Evolutionary conservation across 192 early-diverging fungal genomes (phyloP).

Genomic region (Backusella macrospora): DNA sequence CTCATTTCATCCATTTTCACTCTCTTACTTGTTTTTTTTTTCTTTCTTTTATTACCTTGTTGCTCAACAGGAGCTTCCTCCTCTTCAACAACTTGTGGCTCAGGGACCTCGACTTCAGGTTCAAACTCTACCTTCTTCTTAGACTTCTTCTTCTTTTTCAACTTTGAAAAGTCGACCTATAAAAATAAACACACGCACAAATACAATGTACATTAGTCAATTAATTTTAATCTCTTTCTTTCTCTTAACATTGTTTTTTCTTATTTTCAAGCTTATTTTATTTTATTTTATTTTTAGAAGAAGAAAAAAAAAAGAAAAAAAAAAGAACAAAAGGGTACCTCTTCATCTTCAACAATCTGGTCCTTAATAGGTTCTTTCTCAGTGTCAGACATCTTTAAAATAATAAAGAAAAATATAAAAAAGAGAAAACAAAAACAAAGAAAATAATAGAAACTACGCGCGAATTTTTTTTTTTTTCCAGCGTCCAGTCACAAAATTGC

Average conservation of each 20-base stretch:
- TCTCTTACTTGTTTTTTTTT: neutral
- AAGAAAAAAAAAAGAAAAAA: too few relatives aligned
- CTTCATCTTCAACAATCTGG: conserved; percentile 38
- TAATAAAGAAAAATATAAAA: neutral
- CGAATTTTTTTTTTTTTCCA: conserved; percentile 8
- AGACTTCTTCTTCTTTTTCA: conserved; percentile 71
- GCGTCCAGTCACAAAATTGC: conserved; percentile 6
- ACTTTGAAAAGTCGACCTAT: conserved; percentile 43
- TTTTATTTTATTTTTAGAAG: too few relatives aligned
- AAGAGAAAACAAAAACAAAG: conserved; percentile 1
- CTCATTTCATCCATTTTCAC: neutral
- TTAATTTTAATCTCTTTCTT: neutral
- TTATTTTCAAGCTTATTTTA: too few relatives aligned
- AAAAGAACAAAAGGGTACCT: conserved; percentile 20
- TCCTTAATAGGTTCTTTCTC: conserved; percentile 43
- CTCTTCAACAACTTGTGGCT: conserved; percentile 19
- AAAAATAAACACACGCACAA: conserved; percentile 6
- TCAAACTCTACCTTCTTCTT: conserved; percentile 60
- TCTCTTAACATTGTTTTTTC: neutral
- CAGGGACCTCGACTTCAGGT: conserved; percentile 38
- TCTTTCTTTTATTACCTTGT: neutral
- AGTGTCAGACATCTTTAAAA: conserved; percentile 42
- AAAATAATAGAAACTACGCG: conserved; percentile 14
- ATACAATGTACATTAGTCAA: neutral
- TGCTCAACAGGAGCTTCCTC: neutral